Conservation (phyloP, 2,329 filamentous ascomycete genomes). For the Ascochyta pisi region DNA sequence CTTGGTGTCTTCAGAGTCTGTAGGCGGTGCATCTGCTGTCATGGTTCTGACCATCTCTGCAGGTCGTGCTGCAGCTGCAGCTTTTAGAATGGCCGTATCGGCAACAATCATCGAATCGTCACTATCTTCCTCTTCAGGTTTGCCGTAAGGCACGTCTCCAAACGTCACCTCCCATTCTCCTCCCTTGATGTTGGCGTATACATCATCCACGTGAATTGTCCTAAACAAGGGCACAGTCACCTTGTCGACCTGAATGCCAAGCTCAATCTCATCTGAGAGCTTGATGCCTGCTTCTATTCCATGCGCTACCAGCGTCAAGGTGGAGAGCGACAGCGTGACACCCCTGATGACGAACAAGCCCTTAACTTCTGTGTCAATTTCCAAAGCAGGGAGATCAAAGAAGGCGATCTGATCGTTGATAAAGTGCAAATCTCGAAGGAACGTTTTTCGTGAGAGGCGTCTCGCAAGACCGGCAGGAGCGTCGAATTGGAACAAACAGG, state of each 20-base stretch:
- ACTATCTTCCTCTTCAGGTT: constrained; percentile 45
- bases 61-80: constrained; percentile 43
- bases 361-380: constrained; percentile 62
- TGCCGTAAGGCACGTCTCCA: constrained; percentile 39
- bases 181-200: constrained; percentile 63
- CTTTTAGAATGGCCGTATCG: constrained; percentile 56
- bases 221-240: constrained; percentile 58
- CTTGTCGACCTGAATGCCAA: constrained; percentile 59
- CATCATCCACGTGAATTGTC: constrained; percentile 59
- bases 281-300: constrained; percentile 63
- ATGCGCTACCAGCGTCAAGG: constrained; percentile 58
- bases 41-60: constrained; percentile 42
- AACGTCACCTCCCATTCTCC: constrained; percentile 61
- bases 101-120: constrained; percentile 52
- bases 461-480: constrained; percentile 47
- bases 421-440: constrained; percentile 57
- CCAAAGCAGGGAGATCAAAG: constrained; percentile 59
- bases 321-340: constrained; percentile 59
- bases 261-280: constrained; percentile 60
- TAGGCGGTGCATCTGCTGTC: constrained; percentile 50
- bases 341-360: constrained; percentile 62
- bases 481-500: constrained; percentile 58
- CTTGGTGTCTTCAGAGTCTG: constrained; percentile 35
- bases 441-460: constrained; percentile 41
- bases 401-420: constrained; percentile 60